A percentile compares a stretch with the other conserved stretches of the same genome.
phyloP scores from a whole-genome alignment of 768 basidiomycete genomes.

The Lactarius pseudohatsudake region DNA sequence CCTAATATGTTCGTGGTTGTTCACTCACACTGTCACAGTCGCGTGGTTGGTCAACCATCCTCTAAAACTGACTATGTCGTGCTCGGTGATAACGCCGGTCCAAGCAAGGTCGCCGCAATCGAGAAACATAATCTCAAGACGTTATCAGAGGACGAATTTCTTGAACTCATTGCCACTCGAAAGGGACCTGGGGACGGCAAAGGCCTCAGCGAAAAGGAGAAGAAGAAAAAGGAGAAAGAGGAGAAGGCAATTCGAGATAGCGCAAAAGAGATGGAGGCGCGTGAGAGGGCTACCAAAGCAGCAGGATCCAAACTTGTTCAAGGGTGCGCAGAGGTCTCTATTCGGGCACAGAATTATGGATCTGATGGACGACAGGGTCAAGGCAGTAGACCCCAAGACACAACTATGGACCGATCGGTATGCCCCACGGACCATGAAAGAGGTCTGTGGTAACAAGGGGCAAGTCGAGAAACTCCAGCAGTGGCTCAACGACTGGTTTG shows the following conservation, averaged over 20 bases:
- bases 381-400: conserved; percentile 45
- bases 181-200: conserved; percentile 46
- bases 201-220: conserved; percentile 71
- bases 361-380: conserved; percentile 31
- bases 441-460: conserved; percentile 94
- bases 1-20: background rate
- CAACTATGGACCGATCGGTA: conserved; percentile 97
- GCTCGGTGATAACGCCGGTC: conserved; percentile 84
- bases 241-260: conserved; percentile 67
- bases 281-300: conserved; percentile 49
- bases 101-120: conserved; percentile 83
- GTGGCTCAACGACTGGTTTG: conserved; percentile 84
- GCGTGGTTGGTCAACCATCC: conserved; percentile 85
- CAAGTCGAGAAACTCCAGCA: conserved; percentile 83
- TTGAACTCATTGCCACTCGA: conserved; percentile 76
- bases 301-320: conserved; percentile 24
- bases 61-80: conserved; percentile 89
- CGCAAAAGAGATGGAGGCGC: conserved; percentile 76
- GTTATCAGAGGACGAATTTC: conserved; percentile 83
- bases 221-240: conserved; percentile 80
- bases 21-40: conserved; percentile 45
- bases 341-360: background rate
- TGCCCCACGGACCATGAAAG: conserved; percentile 82
- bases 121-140: conserved; percentile 75
- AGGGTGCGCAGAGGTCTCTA: conserved; percentile 30